Percentiles rank a stretch among this genome's conserved stretches.
These are phyloP conservation scores for Pichia sp. DNA, from an alignment of 1,139 yeast species.

Conservation along the genomic window DNA sequence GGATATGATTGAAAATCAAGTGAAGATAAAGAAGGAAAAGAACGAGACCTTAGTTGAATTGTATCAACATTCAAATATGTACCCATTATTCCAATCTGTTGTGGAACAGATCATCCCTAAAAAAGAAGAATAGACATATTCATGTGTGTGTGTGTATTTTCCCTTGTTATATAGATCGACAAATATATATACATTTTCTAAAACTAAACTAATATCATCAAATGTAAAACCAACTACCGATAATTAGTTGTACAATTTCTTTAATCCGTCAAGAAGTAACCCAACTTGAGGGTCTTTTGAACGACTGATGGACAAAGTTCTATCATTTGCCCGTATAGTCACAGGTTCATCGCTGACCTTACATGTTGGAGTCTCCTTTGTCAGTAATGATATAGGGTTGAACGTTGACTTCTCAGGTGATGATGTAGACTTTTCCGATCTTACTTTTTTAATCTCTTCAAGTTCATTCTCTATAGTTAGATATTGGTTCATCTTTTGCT, in stretches of 20 bases:
- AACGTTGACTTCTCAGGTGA: neutral
- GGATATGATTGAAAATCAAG: slow-evolving; percentile 70
- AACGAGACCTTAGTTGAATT: slow-evolving; percentile 29
- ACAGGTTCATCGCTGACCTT: slow-evolving; percentile 19
- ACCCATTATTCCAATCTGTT: slow-evolving; percentile 43
- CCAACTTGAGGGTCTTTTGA: neutral
- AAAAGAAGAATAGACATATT: neutral
- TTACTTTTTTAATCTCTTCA: slow-evolving; percentile 21
- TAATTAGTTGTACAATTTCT: slow-evolving; percentile 12
- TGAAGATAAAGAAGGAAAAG: slow-evolving; percentile 27
- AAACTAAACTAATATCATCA: neutral
- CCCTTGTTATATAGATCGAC: neutral
- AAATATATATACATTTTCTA: neutral
- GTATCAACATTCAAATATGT: slow-evolving; percentile 40
- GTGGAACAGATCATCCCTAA: slow-evolving; percentile 17
- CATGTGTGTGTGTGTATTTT: neutral
- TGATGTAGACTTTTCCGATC: neutral
- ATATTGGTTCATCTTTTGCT: slow-evolving; percentile 26
- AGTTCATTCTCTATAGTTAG: slow-evolving; percentile 26
- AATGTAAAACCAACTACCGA: too few relatives aligned
- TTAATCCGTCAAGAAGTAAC: slow-evolving; percentile 22
- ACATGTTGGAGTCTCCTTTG: slow-evolving; percentile 16
- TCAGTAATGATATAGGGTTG: slow-evolving; percentile 8
- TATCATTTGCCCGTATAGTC: slow-evolving; percentile 8
- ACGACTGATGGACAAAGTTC: neutral